Evolutionary conservation across 208 protist species (phyloP).

Genomic region (Angomonas deanei): DNA sequence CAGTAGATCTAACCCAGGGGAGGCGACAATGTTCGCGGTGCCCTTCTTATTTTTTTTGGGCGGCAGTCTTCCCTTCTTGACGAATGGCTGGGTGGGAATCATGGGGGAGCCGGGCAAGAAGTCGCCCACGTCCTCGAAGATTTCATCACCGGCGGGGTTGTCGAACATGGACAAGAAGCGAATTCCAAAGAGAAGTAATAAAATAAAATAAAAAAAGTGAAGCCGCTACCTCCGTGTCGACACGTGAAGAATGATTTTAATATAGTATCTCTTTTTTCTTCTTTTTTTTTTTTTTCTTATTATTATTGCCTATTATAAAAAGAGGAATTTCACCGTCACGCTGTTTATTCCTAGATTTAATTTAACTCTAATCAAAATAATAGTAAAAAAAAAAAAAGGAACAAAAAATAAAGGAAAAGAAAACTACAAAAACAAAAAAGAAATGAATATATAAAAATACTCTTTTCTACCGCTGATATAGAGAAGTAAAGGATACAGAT

Average conservation of each 20-base stretch:
- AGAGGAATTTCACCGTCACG: too few species aligned
- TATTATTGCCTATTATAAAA: too few species aligned
- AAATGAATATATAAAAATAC: neutral
- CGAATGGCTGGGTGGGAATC: neutral
- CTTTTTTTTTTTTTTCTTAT: neutral
- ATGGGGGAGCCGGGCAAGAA: constrained; percentile 14
- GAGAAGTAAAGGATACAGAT: neutral
- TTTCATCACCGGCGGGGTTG: constrained; percentile 11
- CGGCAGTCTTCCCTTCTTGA: constrained; percentile 14
- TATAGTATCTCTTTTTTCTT: neutral
- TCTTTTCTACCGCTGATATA: neutral
- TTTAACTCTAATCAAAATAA: neutral
- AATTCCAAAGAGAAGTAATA: constrained; percentile 1
- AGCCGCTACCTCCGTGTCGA: neutral
- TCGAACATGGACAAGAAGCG: constrained; percentile 4
- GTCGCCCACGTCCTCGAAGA: constrained; percentile 29
- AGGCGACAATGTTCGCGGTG: neutral
- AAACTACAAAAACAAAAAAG: neutral
- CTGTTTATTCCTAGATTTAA: too few species aligned
- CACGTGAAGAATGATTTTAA: neutral
- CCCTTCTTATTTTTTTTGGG: constrained; percentile 11
- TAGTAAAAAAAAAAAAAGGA: constrained; percentile 9
- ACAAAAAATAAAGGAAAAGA: constrained; percentile 5
- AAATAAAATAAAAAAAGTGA: constrained; percentile 8
- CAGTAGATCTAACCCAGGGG: too few species aligned